phyloP scores from a whole-genome alignment of 768 basidiomycete species.

The Rhizopogon vesiculosus region DNA sequence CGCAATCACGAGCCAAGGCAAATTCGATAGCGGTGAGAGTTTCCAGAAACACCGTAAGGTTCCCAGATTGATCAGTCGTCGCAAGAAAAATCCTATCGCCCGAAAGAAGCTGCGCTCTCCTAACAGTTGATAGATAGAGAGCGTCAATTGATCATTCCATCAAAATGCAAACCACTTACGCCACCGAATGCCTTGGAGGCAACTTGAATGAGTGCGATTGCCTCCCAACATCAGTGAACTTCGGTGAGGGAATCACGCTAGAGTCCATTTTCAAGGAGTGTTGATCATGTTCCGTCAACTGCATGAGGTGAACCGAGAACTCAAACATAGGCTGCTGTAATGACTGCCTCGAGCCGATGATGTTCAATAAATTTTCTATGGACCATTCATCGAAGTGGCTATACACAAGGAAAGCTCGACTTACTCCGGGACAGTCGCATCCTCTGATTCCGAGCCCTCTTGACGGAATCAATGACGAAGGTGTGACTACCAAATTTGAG shows the following conservation, averaged over 20 bases:
- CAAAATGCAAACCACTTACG: neutral
- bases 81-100: slow-evolving; percentile 38
- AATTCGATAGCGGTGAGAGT: slow-evolving; percentile 21
- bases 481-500: slow-evolving; percentile 4
- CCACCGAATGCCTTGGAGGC: slow-evolving; percentile 13
- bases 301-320: slow-evolving; percentile 22
- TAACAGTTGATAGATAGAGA: slow-evolving; percentile 3
- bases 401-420: neutral
- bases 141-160: too few relatives aligned
- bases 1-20: slow-evolving; percentile 19
- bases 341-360: slow-evolving; percentile 14
- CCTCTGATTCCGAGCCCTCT: neutral
- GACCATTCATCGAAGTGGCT: neutral
- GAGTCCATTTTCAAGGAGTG: slow-evolving; percentile 22
- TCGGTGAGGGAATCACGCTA: slow-evolving; percentile 15
- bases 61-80: slow-evolving; percentile 28
- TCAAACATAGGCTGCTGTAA: slow-evolving; percentile 11
- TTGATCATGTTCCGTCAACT: slow-evolving; percentile 22
- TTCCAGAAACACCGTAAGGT: slow-evolving; percentile 38
- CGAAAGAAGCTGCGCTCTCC: slow-evolving; percentile 36
- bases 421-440: neutral
- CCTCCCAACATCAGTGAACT: slow-evolving; percentile 4
- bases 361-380: neutral
- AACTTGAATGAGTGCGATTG: slow-evolving; percentile 12
- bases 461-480: neutral